phyloP scores from a whole-genome alignment of 83 land plant species.

The Picea abies region DNA sequence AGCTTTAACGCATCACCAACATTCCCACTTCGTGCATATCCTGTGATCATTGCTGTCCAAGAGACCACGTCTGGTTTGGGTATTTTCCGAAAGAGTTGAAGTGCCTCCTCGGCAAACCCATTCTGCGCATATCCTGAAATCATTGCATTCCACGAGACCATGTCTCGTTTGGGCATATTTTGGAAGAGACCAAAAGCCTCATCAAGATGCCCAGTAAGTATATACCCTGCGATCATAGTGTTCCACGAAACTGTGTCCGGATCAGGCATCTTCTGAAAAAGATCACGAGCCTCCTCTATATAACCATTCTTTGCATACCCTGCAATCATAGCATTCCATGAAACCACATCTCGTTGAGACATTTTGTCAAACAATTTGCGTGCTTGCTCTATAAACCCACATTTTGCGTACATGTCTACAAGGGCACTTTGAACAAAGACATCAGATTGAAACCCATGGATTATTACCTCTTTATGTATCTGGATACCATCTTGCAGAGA shows the following conservation, averaged over 20 bases:
- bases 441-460: conserved; percentile 10
- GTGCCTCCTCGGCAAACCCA: conserved; percentile 47
- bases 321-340: conserved; percentile 34
- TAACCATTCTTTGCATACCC: conserved; percentile 12
- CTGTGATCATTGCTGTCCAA: neutral
- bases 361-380: conserved; percentile 19
- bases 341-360: conserved; percentile 22
- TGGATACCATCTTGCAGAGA: conserved; percentile 21
- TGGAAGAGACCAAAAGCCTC: conserved; percentile 18
- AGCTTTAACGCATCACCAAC: neutral
- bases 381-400: conserved; percentile 25
- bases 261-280: conserved; percentile 22
- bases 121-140: conserved; percentile 58
- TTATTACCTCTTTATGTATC: conserved; percentile 24
- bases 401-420: conserved; percentile 27
- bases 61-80: neutral
- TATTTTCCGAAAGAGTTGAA: conserved; percentile 22
- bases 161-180: conserved; percentile 38
- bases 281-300: conserved; percentile 12
- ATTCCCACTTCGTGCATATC: neutral
- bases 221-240: conserved; percentile 23
- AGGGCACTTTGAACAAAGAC: conserved; percentile 24
- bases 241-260: conserved; percentile 21
- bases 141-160: conserved; percentile 66
- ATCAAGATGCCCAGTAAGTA: conserved; percentile 12